phyloP scores from a whole-genome alignment of 768 basidiomycete genomes.

The Russula lepida region DNA sequence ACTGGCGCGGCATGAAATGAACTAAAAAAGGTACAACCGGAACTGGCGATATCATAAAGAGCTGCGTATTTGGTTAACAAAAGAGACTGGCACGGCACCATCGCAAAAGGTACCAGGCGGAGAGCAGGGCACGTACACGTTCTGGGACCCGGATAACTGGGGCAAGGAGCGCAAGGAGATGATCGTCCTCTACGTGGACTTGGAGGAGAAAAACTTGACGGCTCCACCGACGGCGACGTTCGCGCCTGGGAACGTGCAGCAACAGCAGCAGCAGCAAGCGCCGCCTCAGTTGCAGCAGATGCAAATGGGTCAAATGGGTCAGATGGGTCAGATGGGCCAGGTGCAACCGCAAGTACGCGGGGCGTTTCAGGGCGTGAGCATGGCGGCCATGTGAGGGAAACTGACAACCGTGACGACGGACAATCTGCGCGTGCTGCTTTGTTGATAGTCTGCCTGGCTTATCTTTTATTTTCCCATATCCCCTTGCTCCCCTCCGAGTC shows the following conservation, averaged over 20 bases:
- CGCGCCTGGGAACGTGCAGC: slow-evolving; percentile 4
- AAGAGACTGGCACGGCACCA: slow-evolving; percentile 68
- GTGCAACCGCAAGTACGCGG: slow-evolving; percentile 20
- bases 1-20: background rate
- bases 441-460: background rate
- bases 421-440: background rate
- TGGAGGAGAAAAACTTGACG: slow-evolving; percentile 23
- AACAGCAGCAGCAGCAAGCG: background rate
- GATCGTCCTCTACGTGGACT: slow-evolving; percentile 24
- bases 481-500: background rate
- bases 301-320: slow-evolving; percentile 14
- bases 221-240: slow-evolving; percentile 14
- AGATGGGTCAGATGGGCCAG: slow-evolving; percentile 4
- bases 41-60: slow-evolving; percentile 97
- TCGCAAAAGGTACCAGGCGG: slow-evolving; percentile 69
- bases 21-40: slow-evolving; percentile 60
- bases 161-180: slow-evolving; percentile 28
- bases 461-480: background rate
- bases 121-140: slow-evolving; percentile 61
- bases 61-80: slow-evolving; percentile 72
- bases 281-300: slow-evolving; percentile 15
- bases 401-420: background rate
- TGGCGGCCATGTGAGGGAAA: slow-evolving; percentile 20
- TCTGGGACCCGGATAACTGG: slow-evolving; percentile 31
- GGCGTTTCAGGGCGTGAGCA: slow-evolving; percentile 21